These are phyloP conservation scores for Pleomassaria siparia DNA, from an alignment of 2,329 filamentous ascomycete genomes.

Conservation along the genomic window DNA sequence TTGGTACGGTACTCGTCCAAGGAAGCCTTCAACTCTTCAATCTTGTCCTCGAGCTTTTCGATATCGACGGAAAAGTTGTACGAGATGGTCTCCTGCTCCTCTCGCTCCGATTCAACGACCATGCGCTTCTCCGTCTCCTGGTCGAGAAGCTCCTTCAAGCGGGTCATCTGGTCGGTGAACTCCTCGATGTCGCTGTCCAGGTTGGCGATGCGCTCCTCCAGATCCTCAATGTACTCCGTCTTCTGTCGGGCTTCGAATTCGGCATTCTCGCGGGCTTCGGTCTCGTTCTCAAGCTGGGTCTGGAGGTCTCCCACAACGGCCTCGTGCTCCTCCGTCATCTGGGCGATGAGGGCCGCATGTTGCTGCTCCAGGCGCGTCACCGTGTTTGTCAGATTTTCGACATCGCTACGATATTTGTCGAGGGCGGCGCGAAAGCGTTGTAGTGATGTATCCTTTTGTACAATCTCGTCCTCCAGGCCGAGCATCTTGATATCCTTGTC, in stretches of 20 bases:
- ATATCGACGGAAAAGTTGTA: conserved; percentile 40
- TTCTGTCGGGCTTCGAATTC: conserved; percentile 45
- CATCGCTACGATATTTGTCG: conserved; percentile 43
- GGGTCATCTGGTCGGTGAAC: conserved; percentile 32
- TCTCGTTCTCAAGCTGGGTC: conserved; percentile 39
- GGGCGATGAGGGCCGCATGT: conserved; percentile 37
- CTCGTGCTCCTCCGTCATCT: conserved; percentile 45
- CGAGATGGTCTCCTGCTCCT: conserved; percentile 37
- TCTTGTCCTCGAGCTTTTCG: conserved; percentile 33
- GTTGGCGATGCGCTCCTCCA: conserved; percentile 42
- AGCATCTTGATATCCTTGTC: conserved; percentile 32
- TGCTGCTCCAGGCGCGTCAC: conserved; percentile 45
- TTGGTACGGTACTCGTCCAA: conserved; percentile 27
- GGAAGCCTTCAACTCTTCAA: conserved; percentile 39
- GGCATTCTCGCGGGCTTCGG: conserved; percentile 39
- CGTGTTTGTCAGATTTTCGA: conserved; percentile 39
- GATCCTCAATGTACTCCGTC: conserved; percentile 40
- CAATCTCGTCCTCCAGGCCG: conserved; percentile 29
- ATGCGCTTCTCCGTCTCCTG: conserved; percentile 35
- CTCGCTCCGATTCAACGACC: conserved; percentile 40
- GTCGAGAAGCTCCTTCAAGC: conserved; percentile 38
- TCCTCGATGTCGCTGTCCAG: conserved; percentile 41
- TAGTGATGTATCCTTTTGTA: conserved; percentile 38
- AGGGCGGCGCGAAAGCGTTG: conserved; percentile 43
- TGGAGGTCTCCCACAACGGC: conserved; percentile 41